Evolutionary conservation across 257 asterid genomes (phyloP).

Genomic region (Plantago ovata): DNA sequence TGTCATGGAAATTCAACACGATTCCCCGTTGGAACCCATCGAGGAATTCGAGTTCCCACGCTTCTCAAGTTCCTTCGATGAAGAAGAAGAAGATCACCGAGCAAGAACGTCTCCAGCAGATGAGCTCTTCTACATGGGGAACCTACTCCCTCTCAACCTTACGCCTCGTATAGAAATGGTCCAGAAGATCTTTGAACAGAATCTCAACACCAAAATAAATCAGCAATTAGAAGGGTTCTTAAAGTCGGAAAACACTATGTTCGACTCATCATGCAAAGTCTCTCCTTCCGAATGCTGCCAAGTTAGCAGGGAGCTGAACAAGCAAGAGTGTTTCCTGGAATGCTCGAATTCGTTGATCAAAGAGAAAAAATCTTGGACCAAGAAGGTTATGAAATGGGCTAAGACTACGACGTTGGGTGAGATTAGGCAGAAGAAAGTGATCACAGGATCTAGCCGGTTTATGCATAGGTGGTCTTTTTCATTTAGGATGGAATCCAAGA

Average conservation of each 20-base stretch:
- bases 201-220: slow-evolving; percentile 17
- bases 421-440: slow-evolving; percentile 26
- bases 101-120: slow-evolving; percentile 77
- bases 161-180: slow-evolving; percentile 80
- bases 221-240: slow-evolving; percentile 30
- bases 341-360: slow-evolving; percentile 18
- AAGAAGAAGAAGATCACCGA: slow-evolving; percentile 32
- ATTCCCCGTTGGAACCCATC: slow-evolving; percentile 35
- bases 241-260: slow-evolving; percentile 49
- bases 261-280: slow-evolving; percentile 65
- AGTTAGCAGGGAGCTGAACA: slow-evolving; percentile 63
- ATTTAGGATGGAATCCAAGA: slow-evolving; percentile 46
- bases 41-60: slow-evolving; percentile 85
- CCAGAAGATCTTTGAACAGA: slow-evolving; percentile 42
- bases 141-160: slow-evolving; percentile 91
- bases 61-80: slow-evolving; percentile 52
- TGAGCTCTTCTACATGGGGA: slow-evolving; percentile 85
- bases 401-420: slow-evolving; percentile 43
- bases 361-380: slow-evolving; percentile 45
- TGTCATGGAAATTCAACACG: slow-evolving; percentile 52
- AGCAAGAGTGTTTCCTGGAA: slow-evolving; percentile 37
- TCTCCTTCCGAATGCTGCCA: slow-evolving; percentile 65
- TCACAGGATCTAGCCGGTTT: slow-evolving; percentile 20
- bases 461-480: slow-evolving; percentile 77
- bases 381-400: slow-evolving; percentile 20